phyloP scores from a whole-genome alignment of 352 stramenopile species.

The Globisporangium cederbergense region DNA sequence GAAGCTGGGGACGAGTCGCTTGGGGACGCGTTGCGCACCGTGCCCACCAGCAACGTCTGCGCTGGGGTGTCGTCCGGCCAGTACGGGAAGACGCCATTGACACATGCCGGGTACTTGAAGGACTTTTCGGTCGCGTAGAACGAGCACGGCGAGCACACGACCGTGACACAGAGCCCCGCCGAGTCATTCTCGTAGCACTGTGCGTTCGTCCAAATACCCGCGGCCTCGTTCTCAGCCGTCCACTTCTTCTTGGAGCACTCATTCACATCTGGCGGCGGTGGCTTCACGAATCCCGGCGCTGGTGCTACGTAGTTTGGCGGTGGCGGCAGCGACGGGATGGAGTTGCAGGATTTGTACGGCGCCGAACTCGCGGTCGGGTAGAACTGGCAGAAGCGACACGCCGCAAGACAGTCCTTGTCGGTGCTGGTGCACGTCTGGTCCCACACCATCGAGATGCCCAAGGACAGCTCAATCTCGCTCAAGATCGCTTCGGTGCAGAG shows the following conservation, averaged over 20 bases:
- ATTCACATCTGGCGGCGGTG: constrained; percentile 2
- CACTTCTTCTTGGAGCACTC: constrained; percentile 9
- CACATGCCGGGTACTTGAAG: constrained; percentile 13
- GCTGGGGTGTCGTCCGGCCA: not conserved
- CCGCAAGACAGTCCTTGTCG: constrained; percentile 11
- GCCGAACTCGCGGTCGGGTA: constrained; percentile 1
- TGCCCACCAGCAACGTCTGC: not conserved
- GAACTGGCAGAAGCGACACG: constrained; percentile 17
- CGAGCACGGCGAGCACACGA: constrained; percentile 15
- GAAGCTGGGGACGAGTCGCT: no score
- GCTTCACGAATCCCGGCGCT: not conserved
- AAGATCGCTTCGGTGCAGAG: constrained; percentile 11
- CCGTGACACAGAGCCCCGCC: not conserved
- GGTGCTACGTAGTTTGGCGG: constrained; percentile 1
- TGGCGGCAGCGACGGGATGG: constrained; percentile 3
- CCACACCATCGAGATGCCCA: constrained; percentile 16
- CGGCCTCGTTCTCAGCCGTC: not conserved
- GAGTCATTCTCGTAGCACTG: constrained; percentile 11
- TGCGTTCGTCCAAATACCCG: constrained; percentile 13
- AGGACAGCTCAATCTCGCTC: constrained; percentile 1
- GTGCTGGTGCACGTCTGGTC: constrained; percentile 8
- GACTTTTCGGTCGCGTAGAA: constrained; percentile 14
- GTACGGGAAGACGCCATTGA: constrained; percentile 12
- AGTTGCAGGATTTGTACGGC: constrained; percentile 9
- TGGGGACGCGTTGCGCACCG: not conserved